Percentiles rank a stretch among this genome's conserved stretches.
Evolutionary conservation across 2,329 filamentous ascomycete species (phyloP).

Genomic region (Fusarium sacchari): DNA sequence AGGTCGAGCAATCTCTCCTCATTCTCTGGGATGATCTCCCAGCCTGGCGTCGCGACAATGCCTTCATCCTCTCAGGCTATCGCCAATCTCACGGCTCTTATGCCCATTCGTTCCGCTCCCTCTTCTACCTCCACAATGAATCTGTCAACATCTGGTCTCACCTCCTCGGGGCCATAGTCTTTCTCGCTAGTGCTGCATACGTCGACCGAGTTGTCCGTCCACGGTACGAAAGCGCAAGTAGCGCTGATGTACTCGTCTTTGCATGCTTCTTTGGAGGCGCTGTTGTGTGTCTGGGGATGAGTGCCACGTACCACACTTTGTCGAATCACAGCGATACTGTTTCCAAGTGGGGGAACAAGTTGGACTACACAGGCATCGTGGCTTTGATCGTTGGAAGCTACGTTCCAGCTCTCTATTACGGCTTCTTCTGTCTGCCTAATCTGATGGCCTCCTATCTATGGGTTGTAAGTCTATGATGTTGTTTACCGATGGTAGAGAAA

Average conservation of each 20-base stretch:
- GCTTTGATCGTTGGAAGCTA: conserved; percentile 91
- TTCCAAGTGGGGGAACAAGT: conserved; percentile 85
- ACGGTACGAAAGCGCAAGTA: conserved; percentile 71
- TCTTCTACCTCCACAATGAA: conserved; percentile 69
- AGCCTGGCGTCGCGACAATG: conserved; percentile 69
- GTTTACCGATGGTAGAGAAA: background rate
- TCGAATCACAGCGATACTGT: conserved; percentile 85
- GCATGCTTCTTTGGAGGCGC: conserved; percentile 82
- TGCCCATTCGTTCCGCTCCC: conserved; percentile 55
- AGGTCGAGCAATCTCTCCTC: conserved; percentile 54
- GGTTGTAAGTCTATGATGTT: conserved; percentile 64
- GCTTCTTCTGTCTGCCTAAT: conserved; percentile 75
- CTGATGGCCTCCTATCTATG: conserved; percentile 78
- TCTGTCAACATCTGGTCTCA: conserved; percentile 72
- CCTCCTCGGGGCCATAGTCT: conserved; percentile 71
- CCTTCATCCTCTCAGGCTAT: conserved; percentile 65
- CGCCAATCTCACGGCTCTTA: conserved; percentile 62
- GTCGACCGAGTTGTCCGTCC: conserved; percentile 69
- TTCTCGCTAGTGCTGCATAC: conserved; percentile 60
- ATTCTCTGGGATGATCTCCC: conserved; percentile 69
- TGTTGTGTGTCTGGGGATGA: conserved; percentile 79
- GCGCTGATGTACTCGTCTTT: conserved; percentile 76
- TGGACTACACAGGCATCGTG: conserved; percentile 96
- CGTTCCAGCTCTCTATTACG: conserved; percentile 88
- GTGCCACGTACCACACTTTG: conserved; percentile 85